Base-by-base conservation (phyloP, 345 rosid species). In the Fremontodendron californicum region DNA sequence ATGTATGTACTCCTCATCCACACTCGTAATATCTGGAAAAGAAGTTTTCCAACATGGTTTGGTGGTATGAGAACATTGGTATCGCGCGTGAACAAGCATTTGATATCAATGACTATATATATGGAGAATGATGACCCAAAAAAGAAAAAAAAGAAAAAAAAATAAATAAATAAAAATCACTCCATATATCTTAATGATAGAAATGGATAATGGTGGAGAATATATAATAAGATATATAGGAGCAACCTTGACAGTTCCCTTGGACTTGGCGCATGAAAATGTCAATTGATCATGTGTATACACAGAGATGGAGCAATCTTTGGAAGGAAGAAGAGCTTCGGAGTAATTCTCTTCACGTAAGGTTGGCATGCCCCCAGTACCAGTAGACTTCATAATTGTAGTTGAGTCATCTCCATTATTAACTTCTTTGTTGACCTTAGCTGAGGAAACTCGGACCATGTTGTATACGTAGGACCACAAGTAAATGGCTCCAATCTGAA, bases 381-480 rank as follows among this genome's bases (percentile, higher is more conserved):
- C 78, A 23, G 9, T 57, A 35, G 78, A 55, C 25, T 45, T 48
- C 9, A 57, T 10, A 29, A 6, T 33, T 42, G 64, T 46, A n/a
- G 58, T 68, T 10, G 78, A 46, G 54, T 75, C 73, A 21, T 45
- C 57, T 54, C 23, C 73, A 19, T 65, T 64, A 19, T 65, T 64
- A 4, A 82, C 61, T 37, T 86, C 87, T 31, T 69, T 42, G 7
- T 73, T 63, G 25, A 74, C 69, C 37, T 52, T 63, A 10, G 63
- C 62, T 46, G 91, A 81, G 58, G 85, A 81, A 49, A 86, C 55
- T 79, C 97, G 66, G 84, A 90, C 88, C 51, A 90, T 81, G 74
- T 87, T 86, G 85, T 86, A 90, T 29, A 90, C 94, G n/a, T 84
- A 89, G 78, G 97, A 85, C 94, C 94, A 91, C 73, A 90, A 74